These are phyloP conservation scores for Mucor piriformis DNA, from an alignment of 371 early-diverging fungal genomes.

Conservation along the genomic window DNA sequence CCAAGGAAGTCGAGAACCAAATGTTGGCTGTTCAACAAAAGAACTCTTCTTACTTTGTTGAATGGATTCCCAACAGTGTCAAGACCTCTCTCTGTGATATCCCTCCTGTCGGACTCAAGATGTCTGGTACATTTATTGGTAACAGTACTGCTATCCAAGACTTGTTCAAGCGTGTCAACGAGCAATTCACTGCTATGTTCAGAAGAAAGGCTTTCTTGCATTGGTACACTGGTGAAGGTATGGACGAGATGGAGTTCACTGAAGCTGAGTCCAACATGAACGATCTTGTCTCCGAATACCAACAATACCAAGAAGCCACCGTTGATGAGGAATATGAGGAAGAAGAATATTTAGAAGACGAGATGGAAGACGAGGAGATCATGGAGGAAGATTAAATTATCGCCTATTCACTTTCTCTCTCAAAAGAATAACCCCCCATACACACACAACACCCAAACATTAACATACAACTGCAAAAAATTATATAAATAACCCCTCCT, in stretches of 20 bases:
- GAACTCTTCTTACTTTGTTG: conserved; percentile 98
- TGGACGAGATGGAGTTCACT: conserved; percentile 98
- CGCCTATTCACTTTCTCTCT: not conserved
- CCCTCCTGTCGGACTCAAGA: conserved; percentile 94
- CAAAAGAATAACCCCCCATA: not conserved
- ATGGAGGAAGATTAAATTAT: conserved; percentile 26
- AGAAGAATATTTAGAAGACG: conserved; percentile 21
- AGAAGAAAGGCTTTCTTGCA: conserved; percentile 97
- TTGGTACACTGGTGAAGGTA: conserved; percentile 98
- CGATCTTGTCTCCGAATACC: conserved; percentile 97
- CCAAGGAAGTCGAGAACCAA: conserved; percentile 99
- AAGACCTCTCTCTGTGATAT: conserved; percentile 99
- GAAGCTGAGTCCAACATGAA: conserved; percentile 94
- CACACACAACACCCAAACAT: not conserved
- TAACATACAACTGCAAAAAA: not conserved
- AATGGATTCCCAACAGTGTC: conserved; percentile 99
- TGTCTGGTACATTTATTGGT: conserved; percentile 98
- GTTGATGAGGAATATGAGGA: conserved; percentile 69
- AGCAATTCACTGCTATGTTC: conserved; percentile 97
- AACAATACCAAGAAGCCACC: conserved; percentile 95
- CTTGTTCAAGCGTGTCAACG: conserved; percentile 96
- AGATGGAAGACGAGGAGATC: conserved; percentile 53
- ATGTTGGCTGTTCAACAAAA: conserved; percentile 95
- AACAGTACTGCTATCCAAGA: conserved; percentile 99
- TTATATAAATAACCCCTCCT: not conserved